Base-by-base conservation (phyloP, 1,284 basidiomycete species). In the Cystobasidium sp. region DNA sequence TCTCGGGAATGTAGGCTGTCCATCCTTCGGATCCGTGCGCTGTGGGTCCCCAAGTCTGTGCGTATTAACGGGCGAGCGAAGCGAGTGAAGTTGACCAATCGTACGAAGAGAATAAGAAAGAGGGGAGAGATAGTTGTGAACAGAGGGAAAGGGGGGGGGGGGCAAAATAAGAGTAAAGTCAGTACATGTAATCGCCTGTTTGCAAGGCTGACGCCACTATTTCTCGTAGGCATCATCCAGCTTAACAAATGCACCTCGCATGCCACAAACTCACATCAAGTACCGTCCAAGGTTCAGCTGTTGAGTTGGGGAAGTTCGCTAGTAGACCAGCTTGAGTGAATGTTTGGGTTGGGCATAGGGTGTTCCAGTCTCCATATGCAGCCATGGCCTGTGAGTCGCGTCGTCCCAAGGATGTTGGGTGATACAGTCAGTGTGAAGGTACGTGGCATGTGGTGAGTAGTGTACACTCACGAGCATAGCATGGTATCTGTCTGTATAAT, bases 241-340 rank as follows among this genome's bases (percentile, higher is more conserved):
- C 18, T 4, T 20, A 3, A 2, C 46, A n/a, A 49, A 10, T 53
- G 18, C 1, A 18, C 52, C 3, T 31, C 31, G 31, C 31, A 5
- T 31, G 31, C 31, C 52, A 9, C n/a, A n/a, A n/a, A 53, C 47
- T 39, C 49, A 66, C 64, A 20, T 66, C 64, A 39, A 66, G 39
- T 24, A 66, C 64, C 18, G 64, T 66, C 64, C 64, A 66, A 1
- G 64, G 47, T 41, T 53, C 46, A 22, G 37, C 64, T 4, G 64
- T 55, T 3, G 49, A 66, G n/a, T 66, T 66, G 37, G 51, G 51
- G 24, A 66, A 66, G 51, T 52, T 55, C 49, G 51, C 24, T 10
- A 66, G 64, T 6, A 66, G 64, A 22, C 64, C 64, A 52, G 31
- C 64, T 18, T 43, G 49, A n/a, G 64, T 66, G 51, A 66, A 66